Base-by-base conservation (phyloP, 768 basidiomycete genomes). In the Lactifluus subvellereus region DNA sequence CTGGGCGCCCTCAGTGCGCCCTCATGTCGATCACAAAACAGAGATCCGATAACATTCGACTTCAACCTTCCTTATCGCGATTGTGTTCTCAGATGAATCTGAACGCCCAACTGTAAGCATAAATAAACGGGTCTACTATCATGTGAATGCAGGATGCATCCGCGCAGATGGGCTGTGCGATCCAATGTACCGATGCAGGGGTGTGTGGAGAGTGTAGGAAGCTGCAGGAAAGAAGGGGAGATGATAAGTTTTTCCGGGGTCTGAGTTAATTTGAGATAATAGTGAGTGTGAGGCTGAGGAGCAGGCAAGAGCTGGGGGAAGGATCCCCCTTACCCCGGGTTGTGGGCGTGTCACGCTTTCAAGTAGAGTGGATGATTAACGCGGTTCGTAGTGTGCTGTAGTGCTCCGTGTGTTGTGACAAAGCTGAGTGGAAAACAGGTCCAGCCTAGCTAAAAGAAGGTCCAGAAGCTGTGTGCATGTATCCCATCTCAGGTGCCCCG, bases 171-270 rank as follows among this genome's bases (percentile, higher is more conserved):
- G 48, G 18, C 33, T 32, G 16, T 33, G 27, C 54, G 63, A 64
- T 64, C 42, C 49, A 64, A 60, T 64, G 40, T 14, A 18, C 63
- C 63, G 63, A 56, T 43, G n/a, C 48, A 50, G 6, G 48, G 47
- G 48, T 27, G 18, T 30, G 42, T 35, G n/a, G 32, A 35, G 50
- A 47, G 51, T 30, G 52, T 42, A 59, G 40, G 54, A 33, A 43
- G 54, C 48, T 42, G 35, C 49, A 57, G 16, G 37, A 54, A 48
- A 30, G 5, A 27, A 14, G 53, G 48, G 18, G 35, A 47, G 32
- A 47, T 22, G 40, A 43, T 48, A 56, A 60, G 53, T 64, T 64
- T 64, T 60, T 64, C 59, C 22, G 54, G 63, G 63, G 63, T 50
- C 42, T 42, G 53, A 55, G 40, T 32, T 53, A 43, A 59, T 54